phyloP scores from a whole-genome alignment of 140 eudicot species.

The Senecio squalidus region DNA sequence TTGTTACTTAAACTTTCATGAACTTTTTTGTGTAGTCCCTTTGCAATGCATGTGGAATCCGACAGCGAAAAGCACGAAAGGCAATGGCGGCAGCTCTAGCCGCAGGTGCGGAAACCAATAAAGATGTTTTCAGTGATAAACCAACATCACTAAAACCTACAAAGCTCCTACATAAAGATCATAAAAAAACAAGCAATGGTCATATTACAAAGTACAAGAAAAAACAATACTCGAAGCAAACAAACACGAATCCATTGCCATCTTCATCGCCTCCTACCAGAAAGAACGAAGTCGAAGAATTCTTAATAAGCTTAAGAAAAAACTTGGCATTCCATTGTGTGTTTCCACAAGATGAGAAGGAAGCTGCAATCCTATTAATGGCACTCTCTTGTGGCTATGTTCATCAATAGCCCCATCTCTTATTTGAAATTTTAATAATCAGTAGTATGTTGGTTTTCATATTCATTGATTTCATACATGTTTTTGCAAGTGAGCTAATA shows the following conservation, averaged over 20 bases:
- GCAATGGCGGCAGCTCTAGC: conserved; percentile 74
- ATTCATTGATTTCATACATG: conserved; percentile 16
- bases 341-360: conserved; percentile 93
- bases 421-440: neutral
- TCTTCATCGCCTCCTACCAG: conserved; percentile 21
- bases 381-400: conserved; percentile 84
- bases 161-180: conserved; percentile 40
- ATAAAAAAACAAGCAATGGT: conserved; percentile 27
- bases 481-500: conserved; percentile 31
- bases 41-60: conserved; percentile 96
- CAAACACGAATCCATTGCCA: conserved; percentile 10
- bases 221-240: conserved; percentile 14
- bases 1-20: neutral
- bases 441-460: conserved; percentile 8
- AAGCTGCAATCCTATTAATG: conserved; percentile 95
- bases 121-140: conserved; percentile 15
- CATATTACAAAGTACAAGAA: conserved; percentile 43
- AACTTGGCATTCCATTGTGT: conserved; percentile 51
- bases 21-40: conserved; percentile 50
- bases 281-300: conserved; percentile 64
- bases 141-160: conserved; percentile 40
- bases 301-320: conserved; percentile 59
- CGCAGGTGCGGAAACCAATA: conserved; percentile 35
- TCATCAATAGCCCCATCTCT: conserved; percentile 38
- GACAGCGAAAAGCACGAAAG: conserved; percentile 90